phyloP scores from a whole-genome alignment of 2,329 filamentous ascomycete genomes.

The Hypomyces rosellus region DNA sequence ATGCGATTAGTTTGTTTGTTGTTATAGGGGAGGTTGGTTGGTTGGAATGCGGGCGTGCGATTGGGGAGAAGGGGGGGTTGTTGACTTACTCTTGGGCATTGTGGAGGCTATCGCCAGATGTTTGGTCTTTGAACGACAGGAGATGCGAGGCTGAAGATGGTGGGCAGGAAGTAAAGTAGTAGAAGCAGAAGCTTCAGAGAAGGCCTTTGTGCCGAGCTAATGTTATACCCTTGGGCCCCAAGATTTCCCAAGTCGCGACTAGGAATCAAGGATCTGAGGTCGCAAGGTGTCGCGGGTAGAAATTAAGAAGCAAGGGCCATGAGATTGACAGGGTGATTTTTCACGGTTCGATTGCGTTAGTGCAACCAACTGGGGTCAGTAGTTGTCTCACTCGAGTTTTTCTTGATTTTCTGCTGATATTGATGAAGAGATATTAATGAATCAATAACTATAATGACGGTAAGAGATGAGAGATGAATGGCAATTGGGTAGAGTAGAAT shows the following conservation, averaged over 20 bases:
- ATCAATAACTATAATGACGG: too few relatives aligned
- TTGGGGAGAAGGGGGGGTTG: not conserved
- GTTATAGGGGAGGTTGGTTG: not conserved
- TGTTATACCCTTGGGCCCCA: too few relatives aligned
- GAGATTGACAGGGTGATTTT: too few relatives aligned
- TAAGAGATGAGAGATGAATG: too few relatives aligned
- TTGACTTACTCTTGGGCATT: constrained; percentile 15
- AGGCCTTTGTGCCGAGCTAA: not conserved
- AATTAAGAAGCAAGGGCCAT: too few relatives aligned
- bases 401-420: not conserved
- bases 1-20: constrained; percentile 1
- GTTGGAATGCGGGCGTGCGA: not conserved
- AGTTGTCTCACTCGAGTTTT: not conserved
- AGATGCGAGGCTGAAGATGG: not conserved
- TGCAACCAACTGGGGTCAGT: not conserved
- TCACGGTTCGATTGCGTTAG: not conserved
- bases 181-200: not conserved
- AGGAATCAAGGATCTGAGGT: constrained; percentile 1
- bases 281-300: not conserved
- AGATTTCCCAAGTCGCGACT: too few relatives aligned
- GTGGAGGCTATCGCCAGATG: not conserved
- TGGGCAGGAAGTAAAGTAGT: not conserved
- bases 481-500: too few relatives aligned
- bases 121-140: too few relatives aligned
- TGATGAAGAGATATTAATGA: too few relatives aligned